Evolutionary conservation across 2,329 filamentous ascomycete genomes (phyloP).

Genomic region (Penicillium rolfsii): DNA sequence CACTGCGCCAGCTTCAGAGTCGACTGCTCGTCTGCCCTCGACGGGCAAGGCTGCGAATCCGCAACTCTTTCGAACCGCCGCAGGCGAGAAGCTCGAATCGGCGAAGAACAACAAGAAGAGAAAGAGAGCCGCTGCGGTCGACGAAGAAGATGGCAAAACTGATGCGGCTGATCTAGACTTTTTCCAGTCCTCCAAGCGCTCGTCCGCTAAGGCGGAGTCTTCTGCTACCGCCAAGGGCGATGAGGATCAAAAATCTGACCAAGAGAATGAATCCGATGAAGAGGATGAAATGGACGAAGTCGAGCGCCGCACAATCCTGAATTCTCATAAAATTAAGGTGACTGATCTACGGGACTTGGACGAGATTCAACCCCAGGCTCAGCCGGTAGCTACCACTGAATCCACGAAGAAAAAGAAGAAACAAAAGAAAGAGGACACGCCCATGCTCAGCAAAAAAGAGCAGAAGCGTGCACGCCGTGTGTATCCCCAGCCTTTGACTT

Average conservation of each 20-base stretch:
- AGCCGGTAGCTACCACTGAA: conserved; percentile 36
- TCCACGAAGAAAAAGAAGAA: conserved; percentile 60
- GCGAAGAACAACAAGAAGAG: conserved; percentile 39
- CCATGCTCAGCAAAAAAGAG: conserved; percentile 50
- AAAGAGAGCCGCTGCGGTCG: conserved; percentile 37
- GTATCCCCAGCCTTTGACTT: conserved; percentile 76
- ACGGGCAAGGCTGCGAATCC: conserved; percentile 45
- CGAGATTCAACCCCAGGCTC: conserved; percentile 34
- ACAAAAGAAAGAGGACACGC: conserved; percentile 52
- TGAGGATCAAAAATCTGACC: conserved; percentile 19
- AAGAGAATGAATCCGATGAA: conserved; percentile 32
- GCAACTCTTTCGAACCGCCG: conserved; percentile 41
- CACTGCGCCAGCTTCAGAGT: conserved; percentile 30
- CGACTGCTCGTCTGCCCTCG: conserved; percentile 42
- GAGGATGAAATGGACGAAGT: conserved; percentile 61
- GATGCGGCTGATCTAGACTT: conserved; percentile 40
- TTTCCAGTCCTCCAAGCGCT: conserved; percentile 39
- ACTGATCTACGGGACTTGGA: conserved; percentile 67
- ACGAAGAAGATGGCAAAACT: conserved; percentile 31
- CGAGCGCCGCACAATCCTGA: conserved; percentile 73
- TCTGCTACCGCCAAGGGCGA: conserved; percentile 23
- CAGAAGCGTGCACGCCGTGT: conserved; percentile 60
- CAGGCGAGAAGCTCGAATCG: conserved; percentile 35
- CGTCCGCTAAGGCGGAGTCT: conserved; percentile 23
- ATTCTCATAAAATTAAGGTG: conserved; percentile 82